Evolutionary conservation across 2,329 filamentous ascomycete genomes (phyloP), one percentile per base, ranked within the genome.

Genomic region (Fonsecaea multimorphosa): DNA sequence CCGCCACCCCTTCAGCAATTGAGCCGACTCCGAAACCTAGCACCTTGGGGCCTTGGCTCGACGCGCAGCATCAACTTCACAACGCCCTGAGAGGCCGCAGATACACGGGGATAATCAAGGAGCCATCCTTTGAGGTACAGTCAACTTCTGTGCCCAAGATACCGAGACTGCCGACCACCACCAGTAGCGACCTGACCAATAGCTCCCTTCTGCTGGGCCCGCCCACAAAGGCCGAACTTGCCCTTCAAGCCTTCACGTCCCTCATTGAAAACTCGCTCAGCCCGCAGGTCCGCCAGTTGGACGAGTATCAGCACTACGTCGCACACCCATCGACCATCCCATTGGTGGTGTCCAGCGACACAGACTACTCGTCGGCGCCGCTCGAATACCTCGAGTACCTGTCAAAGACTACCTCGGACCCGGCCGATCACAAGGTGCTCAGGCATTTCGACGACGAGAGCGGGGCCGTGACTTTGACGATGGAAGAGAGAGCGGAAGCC

Each of bases 301-400:
- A 98, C 79, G 95, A 98, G 76, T 99, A 99, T 76, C 86, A 89
- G 65, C 87, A 90, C 27, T 99, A 98, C 78, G 88, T 99, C 71
- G 87, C 86, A 55, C 95, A 99, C 74, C 93, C 95, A 1, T 89
- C 96, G 63, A 93, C 90, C 61, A 87, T 99, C 0, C 93, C 94
- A 0, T 84, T 99, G 1, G 80, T 82, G 5, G 78, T 82, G 1
- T 79, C 80, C 1, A 80, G 79, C 0, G 80, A 73, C 38, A 71
- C 69, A 22, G 72, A 73, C 65, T 69, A 68, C 59, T 61, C 63
- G 3, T 80, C 65, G 73, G 78, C 58, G 71, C 78, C 52, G 70
- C 55, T 68, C 44, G 92, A 96, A 70, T 93, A 95, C 73, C 81
- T 91, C 65, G 91, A 93, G 64, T 97, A 96, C 74, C 84, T 95